Evolutionary conservation across 179 eudicot species (phyloP).

Genomic region (Silene vulgaris): DNA sequence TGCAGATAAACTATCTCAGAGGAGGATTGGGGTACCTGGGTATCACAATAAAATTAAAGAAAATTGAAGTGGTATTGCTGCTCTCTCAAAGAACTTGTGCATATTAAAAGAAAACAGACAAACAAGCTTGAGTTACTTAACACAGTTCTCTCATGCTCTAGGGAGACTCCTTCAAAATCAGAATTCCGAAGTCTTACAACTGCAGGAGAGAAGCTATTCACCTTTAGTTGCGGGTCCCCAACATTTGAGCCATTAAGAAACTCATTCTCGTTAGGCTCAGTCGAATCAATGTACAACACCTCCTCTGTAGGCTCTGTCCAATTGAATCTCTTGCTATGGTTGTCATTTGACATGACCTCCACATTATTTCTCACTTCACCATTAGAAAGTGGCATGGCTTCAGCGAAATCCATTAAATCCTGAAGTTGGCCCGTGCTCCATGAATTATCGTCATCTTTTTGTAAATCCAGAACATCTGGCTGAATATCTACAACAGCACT

Average conservation of each 20-base stretch:
- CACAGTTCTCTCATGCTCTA: too few species aligned
- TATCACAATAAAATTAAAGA: not conserved
- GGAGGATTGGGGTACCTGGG: conserved; percentile 25
- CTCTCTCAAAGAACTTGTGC: too few species aligned
- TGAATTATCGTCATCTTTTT: conserved; percentile 33
- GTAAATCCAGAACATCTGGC: conserved; percentile 25
- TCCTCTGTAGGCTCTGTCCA: too few species aligned
- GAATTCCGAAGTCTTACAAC: too few species aligned
- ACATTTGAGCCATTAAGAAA: too few species aligned
- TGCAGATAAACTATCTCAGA: conserved; percentile 24
- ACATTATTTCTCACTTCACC: conserved; percentile 28
- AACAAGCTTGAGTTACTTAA: conserved; percentile 11
- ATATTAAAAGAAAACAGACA: not conserved
- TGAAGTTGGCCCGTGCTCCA: conserved; percentile 47
- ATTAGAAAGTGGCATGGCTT: conserved; percentile 28
- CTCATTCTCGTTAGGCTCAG: too few species aligned
- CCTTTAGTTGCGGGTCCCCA: too few species aligned
- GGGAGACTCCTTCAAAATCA: conserved; percentile 3
- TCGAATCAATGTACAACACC: too few species aligned
- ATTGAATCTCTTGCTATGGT: too few species aligned
- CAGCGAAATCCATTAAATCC: conserved; percentile 43
- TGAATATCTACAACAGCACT: conserved; percentile 23
- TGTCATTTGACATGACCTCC: too few species aligned
- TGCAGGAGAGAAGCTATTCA: too few species aligned
- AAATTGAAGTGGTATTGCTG: too few species aligned